These are phyloP conservation scores for Cryptosporidium baileyi DNA, from an alignment of 169 alveolate species.

Conservation along the genomic window DNA sequence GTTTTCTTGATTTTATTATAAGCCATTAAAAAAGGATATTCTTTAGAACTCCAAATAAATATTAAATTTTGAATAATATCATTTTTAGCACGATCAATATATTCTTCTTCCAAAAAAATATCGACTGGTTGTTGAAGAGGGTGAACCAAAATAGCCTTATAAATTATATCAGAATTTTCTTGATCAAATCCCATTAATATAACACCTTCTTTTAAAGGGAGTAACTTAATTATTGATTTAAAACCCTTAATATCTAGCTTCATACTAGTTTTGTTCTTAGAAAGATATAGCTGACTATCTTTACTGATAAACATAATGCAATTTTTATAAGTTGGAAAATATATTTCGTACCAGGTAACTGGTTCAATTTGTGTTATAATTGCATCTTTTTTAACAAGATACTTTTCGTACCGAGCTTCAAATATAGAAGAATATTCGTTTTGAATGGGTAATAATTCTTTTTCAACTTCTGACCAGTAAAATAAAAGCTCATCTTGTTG, in stretches of 20 bases:
- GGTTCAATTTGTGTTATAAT: neutral
- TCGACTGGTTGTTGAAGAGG: constrained; percentile 29
- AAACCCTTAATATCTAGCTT: neutral
- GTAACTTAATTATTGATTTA: neutral
- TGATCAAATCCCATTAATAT: constrained; percentile 5
- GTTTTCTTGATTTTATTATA: constrained; percentile 6
- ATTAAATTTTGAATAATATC: neutral
- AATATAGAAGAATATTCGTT: too few relatives aligned
- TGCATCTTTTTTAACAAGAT: neutral
- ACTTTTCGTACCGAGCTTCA: too few relatives aligned
- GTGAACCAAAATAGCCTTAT: neutral
- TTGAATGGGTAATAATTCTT: neutral
- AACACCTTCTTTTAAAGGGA: constrained; percentile 37
- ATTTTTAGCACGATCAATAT: neutral
- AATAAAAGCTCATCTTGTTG: neutral
- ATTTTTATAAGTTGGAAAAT: constrained; percentile 20
- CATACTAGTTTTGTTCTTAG: neutral
- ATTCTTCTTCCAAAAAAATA: neutral
- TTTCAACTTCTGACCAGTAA: constrained; percentile 14
- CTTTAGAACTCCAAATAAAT: constrained; percentile 32
- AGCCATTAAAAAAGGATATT: constrained; percentile 21
- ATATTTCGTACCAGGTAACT: neutral
- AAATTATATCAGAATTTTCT: neutral
- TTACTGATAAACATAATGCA: constrained; percentile 17
- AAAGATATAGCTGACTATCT: neutral